phyloP scores from a whole-genome alignment of 1,284 basidiomycete species.

The Ustilago nuda region DNA sequence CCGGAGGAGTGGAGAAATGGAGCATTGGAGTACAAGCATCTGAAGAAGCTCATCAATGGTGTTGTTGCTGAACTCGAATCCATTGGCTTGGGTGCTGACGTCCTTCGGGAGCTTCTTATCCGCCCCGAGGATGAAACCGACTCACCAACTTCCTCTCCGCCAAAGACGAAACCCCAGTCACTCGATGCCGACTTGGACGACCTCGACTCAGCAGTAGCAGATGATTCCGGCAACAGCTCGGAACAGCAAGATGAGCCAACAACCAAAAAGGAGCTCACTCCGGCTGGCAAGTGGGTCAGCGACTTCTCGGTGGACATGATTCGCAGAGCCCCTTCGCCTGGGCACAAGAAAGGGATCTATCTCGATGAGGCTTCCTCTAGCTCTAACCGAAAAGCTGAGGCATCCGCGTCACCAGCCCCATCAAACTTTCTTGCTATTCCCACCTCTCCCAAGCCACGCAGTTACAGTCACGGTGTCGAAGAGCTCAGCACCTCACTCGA shows the following conservation, averaged over 20 bases:
- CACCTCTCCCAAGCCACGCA: slow-evolving; percentile 28
- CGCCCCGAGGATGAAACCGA: slow-evolving; percentile 37
- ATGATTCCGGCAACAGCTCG: slow-evolving; percentile 44
- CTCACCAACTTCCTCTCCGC: neutral
- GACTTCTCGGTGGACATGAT: slow-evolving; percentile 49
- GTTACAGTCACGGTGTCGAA: slow-evolving; percentile 30
- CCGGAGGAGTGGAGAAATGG: slow-evolving; percentile 80
- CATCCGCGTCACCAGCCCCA: neutral
- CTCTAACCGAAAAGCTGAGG: neutral
- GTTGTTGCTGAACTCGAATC: slow-evolving; percentile 83
- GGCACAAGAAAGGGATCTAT: neutral
- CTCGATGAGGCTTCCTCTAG: slow-evolving; percentile 1
- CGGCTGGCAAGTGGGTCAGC: slow-evolving; percentile 48
- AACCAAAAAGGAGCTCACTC: slow-evolving; percentile 26
- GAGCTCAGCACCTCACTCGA: slow-evolving; percentile 16
- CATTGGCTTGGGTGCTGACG: slow-evolving; percentile 78
- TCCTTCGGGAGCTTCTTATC: slow-evolving; percentile 73
- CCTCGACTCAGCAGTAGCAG: slow-evolving; percentile 32
- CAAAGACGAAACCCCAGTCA: slow-evolving; percentile 16
- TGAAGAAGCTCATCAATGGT: slow-evolving; percentile 92
- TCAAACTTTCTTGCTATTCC: slow-evolving; percentile 21
- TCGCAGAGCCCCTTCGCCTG: slow-evolving; percentile 25
- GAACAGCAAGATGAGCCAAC: slow-evolving; percentile 22
- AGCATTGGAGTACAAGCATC: slow-evolving; percentile 88
- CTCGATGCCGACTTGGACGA: slow-evolving; percentile 19